These are phyloP conservation scores for Lipomyces yamanashiensis DNA, from an alignment of 805 yeast species.

Conservation along the genomic window DNA sequence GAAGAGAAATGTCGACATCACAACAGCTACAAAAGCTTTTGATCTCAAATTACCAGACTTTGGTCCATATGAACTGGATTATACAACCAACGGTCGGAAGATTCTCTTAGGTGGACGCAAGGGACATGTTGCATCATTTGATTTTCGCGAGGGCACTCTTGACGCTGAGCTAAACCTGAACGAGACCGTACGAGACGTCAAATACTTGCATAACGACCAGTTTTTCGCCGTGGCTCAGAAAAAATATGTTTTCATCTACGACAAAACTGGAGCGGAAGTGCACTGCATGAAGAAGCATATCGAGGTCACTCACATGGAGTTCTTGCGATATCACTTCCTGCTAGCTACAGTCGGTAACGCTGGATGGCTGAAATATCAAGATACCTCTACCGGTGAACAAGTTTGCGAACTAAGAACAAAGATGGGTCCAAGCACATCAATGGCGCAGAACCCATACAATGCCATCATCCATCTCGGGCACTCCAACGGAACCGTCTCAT, in stretches of 20 bases:
- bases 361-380: conserved; percentile 89
- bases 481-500: conserved; percentile 85
- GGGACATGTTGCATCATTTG: conserved; percentile 95
- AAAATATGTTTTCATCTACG: conserved; percentile 90
- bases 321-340: conserved; percentile 89
- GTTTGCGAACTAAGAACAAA: conserved; percentile 85
- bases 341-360: conserved; percentile 87
- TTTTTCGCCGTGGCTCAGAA: conserved; percentile 97
- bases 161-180: conserved; percentile 81
- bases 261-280: conserved; percentile 85
- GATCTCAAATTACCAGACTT: conserved; percentile 72
- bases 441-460: conserved; percentile 93
- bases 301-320: conserved; percentile 81
- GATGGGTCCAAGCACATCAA: conserved; percentile 84
- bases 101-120: conserved; percentile 83
- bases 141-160: conserved; percentile 87
- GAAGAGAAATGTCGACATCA: conserved; percentile 70
- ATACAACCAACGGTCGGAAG: conserved; percentile 85
- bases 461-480: conserved; percentile 95
- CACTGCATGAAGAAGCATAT: conserved; percentile 90
- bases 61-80: conserved; percentile 86
- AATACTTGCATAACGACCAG: conserved; percentile 89
- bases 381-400: conserved; percentile 87
- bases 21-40: conserved; percentile 74
- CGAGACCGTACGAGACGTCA: conserved; percentile 90